Conservation (phyloP, 345 rosid species). For the Lumnitzera littorea region DNA sequence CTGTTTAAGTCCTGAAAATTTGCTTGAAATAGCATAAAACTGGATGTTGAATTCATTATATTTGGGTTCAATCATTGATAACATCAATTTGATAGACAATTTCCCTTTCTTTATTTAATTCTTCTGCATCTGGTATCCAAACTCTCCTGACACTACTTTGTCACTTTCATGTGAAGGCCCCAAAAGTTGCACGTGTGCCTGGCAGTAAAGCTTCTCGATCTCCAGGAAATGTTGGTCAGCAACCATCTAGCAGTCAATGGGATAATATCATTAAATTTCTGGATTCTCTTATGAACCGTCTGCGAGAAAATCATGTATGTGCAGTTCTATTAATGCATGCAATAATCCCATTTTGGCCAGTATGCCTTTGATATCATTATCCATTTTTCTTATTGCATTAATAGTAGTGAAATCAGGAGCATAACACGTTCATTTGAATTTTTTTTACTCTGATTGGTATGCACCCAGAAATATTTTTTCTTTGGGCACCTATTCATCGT, state of each 20-base stretch:
- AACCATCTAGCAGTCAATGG: constrained; percentile 66
- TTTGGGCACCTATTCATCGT: no score
- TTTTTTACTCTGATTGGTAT: not conserved
- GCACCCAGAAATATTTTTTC: no score
- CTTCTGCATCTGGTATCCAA: no score
- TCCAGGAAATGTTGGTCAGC: constrained; percentile 57
- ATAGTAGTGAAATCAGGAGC: no score
- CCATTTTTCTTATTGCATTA: no score
- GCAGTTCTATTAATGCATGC: constrained; percentile 3
- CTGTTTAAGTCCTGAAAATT: no score
- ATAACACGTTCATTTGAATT: not conserved
- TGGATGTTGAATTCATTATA: no score
- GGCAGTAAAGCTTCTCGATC: constrained; percentile 79
- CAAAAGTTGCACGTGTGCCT: constrained; percentile 61
- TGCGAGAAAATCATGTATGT: constrained; percentile 83
- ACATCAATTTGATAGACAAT: no score
- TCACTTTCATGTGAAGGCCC: constrained; percentile 41
- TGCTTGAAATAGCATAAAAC: no score
- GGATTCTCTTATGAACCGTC: constrained; percentile 76
- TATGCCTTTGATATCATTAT: not conserved
- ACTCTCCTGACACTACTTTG: not conserved
- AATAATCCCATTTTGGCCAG: not conserved
- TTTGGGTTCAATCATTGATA: no score
- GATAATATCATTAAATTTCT: constrained; percentile 82
- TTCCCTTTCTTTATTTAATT: no score